Conservation (phyloP, 2,329 filamentous ascomycete species). For the Pseudogymnoascus sp. region DNA sequence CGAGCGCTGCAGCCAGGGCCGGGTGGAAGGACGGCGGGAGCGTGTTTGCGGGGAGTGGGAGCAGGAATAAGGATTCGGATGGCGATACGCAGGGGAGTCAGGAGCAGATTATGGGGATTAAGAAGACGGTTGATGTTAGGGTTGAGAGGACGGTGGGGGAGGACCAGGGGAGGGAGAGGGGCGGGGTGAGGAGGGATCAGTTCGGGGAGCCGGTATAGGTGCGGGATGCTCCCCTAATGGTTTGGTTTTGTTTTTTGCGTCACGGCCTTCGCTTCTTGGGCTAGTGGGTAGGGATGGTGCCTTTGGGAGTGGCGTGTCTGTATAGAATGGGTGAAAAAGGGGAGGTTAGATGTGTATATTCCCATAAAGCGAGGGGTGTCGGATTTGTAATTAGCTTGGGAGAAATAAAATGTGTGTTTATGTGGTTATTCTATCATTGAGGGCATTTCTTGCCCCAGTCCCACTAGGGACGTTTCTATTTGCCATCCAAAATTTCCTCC, state of each 20-base stretch:
- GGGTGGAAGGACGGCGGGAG: not conserved
- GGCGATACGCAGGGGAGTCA: slow-evolving; percentile 9
- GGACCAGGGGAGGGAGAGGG: not conserved
- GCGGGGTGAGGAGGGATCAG: not conserved
- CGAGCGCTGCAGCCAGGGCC: too few relatives aligned
- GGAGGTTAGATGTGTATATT: not conserved
- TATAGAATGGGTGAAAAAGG: not conserved
- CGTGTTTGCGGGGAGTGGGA: not conserved
- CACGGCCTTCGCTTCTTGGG: not conserved
- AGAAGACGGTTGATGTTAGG: slow-evolving; percentile 7
- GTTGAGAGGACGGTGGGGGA: not conserved
- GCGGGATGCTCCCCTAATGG: not conserved
- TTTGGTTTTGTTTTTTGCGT: not conserved
- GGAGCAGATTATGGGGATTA: slow-evolving; percentile 14
- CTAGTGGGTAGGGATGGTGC: not conserved
- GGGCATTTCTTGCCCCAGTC: not conserved
- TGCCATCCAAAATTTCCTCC: not conserved
- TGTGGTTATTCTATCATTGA: not conserved
- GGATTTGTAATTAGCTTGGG: not conserved
- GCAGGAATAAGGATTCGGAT: not conserved
- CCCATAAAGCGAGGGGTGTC: not conserved
- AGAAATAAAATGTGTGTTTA: not conserved
- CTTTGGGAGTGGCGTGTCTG: not conserved
- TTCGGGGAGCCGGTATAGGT: not conserved
- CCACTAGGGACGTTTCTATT: not conserved